phyloP scores from a whole-genome alignment of 2,329 filamentous ascomycete species.

The Penicillium paneum region DNA sequence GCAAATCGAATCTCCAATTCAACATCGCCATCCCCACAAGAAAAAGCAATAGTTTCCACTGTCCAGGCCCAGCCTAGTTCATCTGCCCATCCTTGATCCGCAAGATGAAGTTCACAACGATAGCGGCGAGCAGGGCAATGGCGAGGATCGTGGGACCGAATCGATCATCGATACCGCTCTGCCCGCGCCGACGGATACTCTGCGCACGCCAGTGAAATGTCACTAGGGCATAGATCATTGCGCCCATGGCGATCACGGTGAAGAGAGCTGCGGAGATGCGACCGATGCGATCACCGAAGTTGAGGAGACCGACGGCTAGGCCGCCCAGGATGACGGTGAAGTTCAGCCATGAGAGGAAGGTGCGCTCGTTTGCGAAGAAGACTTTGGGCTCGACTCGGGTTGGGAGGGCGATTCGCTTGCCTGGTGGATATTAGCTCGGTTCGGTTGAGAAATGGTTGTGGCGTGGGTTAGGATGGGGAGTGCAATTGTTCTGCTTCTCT shows the following conservation, averaged over 20 bases:
- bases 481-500: background rate
- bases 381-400: constrained; percentile 98
- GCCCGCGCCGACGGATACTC: constrained; percentile 84
- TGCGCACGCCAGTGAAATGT: constrained; percentile 98
- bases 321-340: constrained; percentile 98
- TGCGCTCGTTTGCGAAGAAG: constrained; percentile 99
- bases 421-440: constrained; percentile 46
- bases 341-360: constrained; percentile 99
- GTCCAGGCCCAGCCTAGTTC: constrained; percentile 7
- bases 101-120: constrained; percentile 94
- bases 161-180: constrained; percentile 94
- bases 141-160: constrained; percentile 90
- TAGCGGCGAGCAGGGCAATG: constrained; percentile 77
- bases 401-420: constrained; percentile 96
- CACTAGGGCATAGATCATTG: constrained; percentile 90
- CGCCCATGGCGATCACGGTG: constrained; percentile 87
- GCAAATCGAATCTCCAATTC: background rate
- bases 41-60: background rate
- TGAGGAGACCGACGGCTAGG: constrained; percentile 92
- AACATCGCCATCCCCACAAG: background rate
- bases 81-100: constrained; percentile 45
- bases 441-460: background rate
- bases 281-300: constrained; percentile 92
- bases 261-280: constrained; percentile 93
- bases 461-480: background rate